These are phyloP conservation scores for Cryptomeria japonica DNA, from an alignment of 75 land plant genomes.

Conservation along the genomic window DNA sequence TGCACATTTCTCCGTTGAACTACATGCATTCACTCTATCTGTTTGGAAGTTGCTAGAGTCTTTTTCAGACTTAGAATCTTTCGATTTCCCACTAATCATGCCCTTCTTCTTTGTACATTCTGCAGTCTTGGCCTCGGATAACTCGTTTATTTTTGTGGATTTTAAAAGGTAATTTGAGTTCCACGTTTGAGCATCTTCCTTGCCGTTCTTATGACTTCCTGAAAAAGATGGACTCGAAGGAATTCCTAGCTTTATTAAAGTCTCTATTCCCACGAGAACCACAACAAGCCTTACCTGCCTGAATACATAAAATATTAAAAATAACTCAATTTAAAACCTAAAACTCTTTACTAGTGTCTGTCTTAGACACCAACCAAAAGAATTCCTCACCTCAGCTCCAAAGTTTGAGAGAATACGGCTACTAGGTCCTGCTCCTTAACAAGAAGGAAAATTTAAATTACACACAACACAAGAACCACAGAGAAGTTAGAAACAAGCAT, in stretches of 20 bases:
- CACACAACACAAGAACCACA: background rate
- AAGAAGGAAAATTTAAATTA: background rate
- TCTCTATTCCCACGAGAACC: slow-evolving; percentile 14
- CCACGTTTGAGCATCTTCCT: background rate
- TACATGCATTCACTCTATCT: slow-evolving; percentile 8
- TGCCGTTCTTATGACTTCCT: slow-evolving; percentile 13
- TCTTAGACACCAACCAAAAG: background rate
- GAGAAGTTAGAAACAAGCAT: background rate
- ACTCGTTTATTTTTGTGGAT: background rate
- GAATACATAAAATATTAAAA: slow-evolving; percentile 4
- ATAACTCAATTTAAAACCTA: slow-evolving; percentile 5
- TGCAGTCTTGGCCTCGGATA: slow-evolving; percentile 6
- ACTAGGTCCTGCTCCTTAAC: slow-evolving; percentile 18
- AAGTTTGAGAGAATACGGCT: background rate
- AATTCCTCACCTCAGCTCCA: slow-evolving; percentile 9
- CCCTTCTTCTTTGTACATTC: slow-evolving; percentile 4
- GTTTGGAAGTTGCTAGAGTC: slow-evolving; percentile 15
- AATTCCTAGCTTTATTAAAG: background rate
- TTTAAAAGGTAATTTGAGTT: slow-evolving; percentile 19
- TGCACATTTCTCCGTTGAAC: background rate
- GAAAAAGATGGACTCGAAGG: background rate
- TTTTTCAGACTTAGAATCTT: background rate
- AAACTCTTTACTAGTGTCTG: background rate
- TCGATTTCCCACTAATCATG: slow-evolving; percentile 4
- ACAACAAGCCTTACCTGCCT: slow-evolving; percentile 22